Conservation (phyloP, 192 early-diverging fungal species). For the Coemansia sp. region DNA sequence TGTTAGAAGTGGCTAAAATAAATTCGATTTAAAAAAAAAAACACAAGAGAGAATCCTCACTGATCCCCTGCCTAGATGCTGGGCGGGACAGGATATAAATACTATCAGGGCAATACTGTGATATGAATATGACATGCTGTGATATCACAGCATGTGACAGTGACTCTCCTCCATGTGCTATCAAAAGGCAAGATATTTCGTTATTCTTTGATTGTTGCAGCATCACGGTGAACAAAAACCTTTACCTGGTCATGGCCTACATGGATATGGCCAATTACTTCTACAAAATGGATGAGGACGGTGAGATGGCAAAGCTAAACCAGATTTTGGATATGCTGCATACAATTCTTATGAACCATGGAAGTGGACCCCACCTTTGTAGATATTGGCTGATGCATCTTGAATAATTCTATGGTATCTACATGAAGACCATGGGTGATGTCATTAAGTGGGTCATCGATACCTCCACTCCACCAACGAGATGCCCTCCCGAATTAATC, state of each 20-base stretch:
- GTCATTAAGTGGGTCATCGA: not conserved
- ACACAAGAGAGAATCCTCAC: too few relatives aligned
- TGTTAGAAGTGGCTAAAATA: not conserved
- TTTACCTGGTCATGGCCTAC: not conserved
- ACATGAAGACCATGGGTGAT: not conserved
- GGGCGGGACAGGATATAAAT: too few relatives aligned
- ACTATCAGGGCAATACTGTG: too few relatives aligned
- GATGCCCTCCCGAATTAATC: not conserved
- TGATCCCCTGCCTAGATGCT: too few relatives aligned
- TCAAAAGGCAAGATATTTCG: too few relatives aligned
- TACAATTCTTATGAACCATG: not conserved
- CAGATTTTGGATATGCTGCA: not conserved
- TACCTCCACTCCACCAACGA: not conserved
- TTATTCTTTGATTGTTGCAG: not conserved
- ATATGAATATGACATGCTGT: too few relatives aligned
- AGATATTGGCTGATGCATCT: not conserved
- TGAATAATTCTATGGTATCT: not conserved
- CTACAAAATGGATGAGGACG: not conserved
- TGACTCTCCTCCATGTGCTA: too few relatives aligned
- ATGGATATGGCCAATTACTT: not conserved
- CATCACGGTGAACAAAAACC: not conserved
- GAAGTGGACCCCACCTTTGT: not conserved
- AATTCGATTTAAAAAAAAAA: too few relatives aligned
- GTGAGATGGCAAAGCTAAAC: not conserved
- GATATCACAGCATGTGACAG: too few relatives aligned